Base-by-base conservation (phyloP, 345 rosid genomes). In the Sapria himalayana region DNA sequence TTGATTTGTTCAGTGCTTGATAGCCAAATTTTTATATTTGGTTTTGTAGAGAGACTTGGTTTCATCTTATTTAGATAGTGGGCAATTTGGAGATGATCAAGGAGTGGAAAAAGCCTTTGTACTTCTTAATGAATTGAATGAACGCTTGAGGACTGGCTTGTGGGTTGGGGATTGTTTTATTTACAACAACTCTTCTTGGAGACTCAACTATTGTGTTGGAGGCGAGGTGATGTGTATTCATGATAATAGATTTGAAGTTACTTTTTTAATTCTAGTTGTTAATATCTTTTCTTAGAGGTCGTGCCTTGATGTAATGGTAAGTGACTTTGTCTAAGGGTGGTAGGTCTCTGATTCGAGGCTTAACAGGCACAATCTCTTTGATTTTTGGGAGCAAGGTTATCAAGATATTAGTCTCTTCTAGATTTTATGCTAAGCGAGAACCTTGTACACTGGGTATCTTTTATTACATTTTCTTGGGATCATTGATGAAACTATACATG, bases 101-200 rank as follows among this genome's bases (percentile, higher is more conserved):
- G 99, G 96, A 55, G 86, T 91, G 49, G 99, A 91, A 60, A 93
- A 91, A 72, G 93, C 99, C 32, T 91, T 91, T 61, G 99, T 84
- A 62, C 89, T 91, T 59, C 96, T 91, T 35, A 92, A 84, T 75
- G 96, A 91, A 60, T 72, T 73, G 55, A 86, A 77, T 70, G 99
- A 91, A 58, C 96, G 99, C 55, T 93, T 80, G 39, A 77, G 94
- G 64, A 91, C 99, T 33, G 99, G 99, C 48, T 49, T 84, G 32
- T 91, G 96, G 99, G 99, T 91, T 62, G 99, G 96, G 50, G 99
- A 91, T 61, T 91, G 99, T 69, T 91, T 91, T 58, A 91, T 91
- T 55, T 91, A 84, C 67, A 91, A 75, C 67, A 91, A 91, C 63
- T 71, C 96, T 38, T 66, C 96, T 7, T 84, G 93, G 95, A 84